Evolutionary conservation across 345 rosid species (phyloP), one percentile per base, ranked within the genome.

Genomic region (Syzygium aqueum): DNA sequence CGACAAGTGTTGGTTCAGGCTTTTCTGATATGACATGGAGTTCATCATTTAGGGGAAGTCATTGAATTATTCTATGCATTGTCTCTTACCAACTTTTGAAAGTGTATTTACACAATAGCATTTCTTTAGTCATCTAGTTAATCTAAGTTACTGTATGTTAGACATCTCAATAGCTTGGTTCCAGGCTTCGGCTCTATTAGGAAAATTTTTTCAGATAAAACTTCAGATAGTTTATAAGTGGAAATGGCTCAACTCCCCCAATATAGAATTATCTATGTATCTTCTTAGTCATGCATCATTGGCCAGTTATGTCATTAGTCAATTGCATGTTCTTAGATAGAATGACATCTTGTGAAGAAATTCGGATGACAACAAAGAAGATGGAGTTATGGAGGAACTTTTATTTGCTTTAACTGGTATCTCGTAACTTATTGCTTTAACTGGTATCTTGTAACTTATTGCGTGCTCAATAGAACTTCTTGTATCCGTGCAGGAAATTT

Each of bases 401-500:
- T 28, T 51, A 46, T 50, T 57, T 85, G 86, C 77, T 57, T 57
- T 56, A 40, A 27, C 57, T 85, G 33, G 49, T 22, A 23, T 53
- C 40, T 52, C 52, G 80, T 25, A 73, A 37, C 80, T 73, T 73
- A 49, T 73, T 73, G 49, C 19, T n/a, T n/a, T n/a, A 40, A 25
- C 57, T 85, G 33, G 49, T 21, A 23, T 53, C 40, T 52, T 84
- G 80, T 25, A 73, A 37, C 80, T 73, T 73, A 49, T 73, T 73
- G 49, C 19, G 53, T 77, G 56, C 43, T 52, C 30, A 61, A 46
- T 61, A 15, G 13, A 19, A 49, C 77, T 40, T 86, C 14, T 52
- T 16, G n/a, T 84, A 53, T 84, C 30, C 85, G 50, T 92, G 92
- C 97, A 98, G 99, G 90, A 98, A 96, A 93, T 98, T 96, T 92